Conservation (phyloP, 108 stramenopile species). For the Cyclotella distinguenda region DNA sequence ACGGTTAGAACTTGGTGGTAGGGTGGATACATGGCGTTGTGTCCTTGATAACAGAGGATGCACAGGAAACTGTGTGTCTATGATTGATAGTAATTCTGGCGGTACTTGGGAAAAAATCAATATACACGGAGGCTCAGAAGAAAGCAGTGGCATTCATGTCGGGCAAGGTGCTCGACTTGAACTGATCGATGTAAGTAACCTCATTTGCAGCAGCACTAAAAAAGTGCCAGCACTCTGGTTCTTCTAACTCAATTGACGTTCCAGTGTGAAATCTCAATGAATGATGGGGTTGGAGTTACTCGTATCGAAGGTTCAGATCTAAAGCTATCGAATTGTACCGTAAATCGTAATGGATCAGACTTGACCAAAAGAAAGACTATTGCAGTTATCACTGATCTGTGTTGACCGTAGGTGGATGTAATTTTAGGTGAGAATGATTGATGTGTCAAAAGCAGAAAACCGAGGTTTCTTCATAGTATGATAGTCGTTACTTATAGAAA, state of each 20-base stretch:
- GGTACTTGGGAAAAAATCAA: conserved; percentile 35
- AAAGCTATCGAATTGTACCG: conserved; percentile 12
- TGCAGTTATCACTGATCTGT: neutral
- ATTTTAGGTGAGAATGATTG: too few relatives aligned
- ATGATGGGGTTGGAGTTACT: conserved; percentile 16
- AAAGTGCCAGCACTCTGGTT: too few relatives aligned
- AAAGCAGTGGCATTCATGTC: conserved; percentile 22
- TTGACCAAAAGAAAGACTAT: neutral
- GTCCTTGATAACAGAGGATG: conserved; percentile 72
- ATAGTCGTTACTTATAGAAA: too few relatives aligned
- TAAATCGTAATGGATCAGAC: conserved; percentile 15
- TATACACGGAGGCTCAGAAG: conserved; percentile 24
- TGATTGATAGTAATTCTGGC: conserved; percentile 15
- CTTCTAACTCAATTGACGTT: too few relatives aligned
- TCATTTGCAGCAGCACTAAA: too few relatives aligned
- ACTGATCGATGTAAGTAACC: conserved; percentile 40
- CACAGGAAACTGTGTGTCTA: conserved; percentile 41
- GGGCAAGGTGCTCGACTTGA: conserved; percentile 23
- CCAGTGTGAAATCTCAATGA: conserved; percentile 14
- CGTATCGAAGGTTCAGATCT: conserved; percentile 10
- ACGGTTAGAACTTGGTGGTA: conserved; percentile 44
- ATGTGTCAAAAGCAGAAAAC: too few relatives aligned
- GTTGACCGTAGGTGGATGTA: too few relatives aligned
- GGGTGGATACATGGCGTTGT: conserved; percentile 60
- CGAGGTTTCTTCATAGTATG: too few relatives aligned